Percentiles rank a stretch among this genome's conserved stretches.
These are phyloP conservation scores for Phytophthora niederhauseri DNA, from an alignment of 352 stramenopile genomes.

Conservation along the genomic window DNA sequence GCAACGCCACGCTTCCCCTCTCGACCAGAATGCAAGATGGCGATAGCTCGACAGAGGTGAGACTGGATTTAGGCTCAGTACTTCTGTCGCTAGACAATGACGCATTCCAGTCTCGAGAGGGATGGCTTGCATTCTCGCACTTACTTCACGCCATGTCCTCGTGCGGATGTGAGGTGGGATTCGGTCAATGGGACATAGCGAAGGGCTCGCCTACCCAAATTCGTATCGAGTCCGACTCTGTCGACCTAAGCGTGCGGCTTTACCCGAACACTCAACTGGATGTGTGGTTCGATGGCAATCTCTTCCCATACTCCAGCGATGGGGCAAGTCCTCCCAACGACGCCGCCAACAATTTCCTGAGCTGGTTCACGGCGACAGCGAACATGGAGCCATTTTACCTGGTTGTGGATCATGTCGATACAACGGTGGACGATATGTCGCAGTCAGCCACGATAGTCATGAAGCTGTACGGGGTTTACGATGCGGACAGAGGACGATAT, in stretches of 20 bases:
- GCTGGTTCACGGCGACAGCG: slow-evolving; percentile 14
- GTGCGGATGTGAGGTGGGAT: slow-evolving; percentile 20
- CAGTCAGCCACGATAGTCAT: slow-evolving; percentile 10
- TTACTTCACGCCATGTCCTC: slow-evolving; percentile 11
- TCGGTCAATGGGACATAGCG: too few species aligned
- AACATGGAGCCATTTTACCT: slow-evolving; percentile 14
- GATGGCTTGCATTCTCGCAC: slow-evolving; percentile 22
- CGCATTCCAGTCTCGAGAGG: slow-evolving; percentile 23
- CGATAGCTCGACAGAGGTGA: too few species aligned
- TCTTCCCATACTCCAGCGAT: slow-evolving; percentile 13
- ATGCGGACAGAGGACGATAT: slow-evolving; percentile 13
- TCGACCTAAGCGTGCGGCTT: slow-evolving; percentile 19
- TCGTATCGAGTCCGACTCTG: slow-evolving; percentile 10
- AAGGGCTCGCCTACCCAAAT: slow-evolving; percentile 23
- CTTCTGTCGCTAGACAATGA: slow-evolving; percentile 18
- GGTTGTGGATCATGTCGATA: neutral
- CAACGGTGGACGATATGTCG: slow-evolving; percentile 8
- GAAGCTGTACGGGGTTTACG: neutral
- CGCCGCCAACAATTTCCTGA: slow-evolving; percentile 7
- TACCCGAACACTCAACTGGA: slow-evolving; percentile 14
- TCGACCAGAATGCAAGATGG: too few species aligned
- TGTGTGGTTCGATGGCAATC: slow-evolving; percentile 17
- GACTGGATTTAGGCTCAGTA: slow-evolving; percentile 8
- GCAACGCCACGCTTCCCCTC: slow-evolving; percentile 8
- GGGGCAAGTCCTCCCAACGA: neutral